Evolutionary conservation across 2,329 filamentous ascomycete genomes (phyloP), one percentile per base, ranked within the genome.

Genomic region (Bretziella fagacearum): DNA sequence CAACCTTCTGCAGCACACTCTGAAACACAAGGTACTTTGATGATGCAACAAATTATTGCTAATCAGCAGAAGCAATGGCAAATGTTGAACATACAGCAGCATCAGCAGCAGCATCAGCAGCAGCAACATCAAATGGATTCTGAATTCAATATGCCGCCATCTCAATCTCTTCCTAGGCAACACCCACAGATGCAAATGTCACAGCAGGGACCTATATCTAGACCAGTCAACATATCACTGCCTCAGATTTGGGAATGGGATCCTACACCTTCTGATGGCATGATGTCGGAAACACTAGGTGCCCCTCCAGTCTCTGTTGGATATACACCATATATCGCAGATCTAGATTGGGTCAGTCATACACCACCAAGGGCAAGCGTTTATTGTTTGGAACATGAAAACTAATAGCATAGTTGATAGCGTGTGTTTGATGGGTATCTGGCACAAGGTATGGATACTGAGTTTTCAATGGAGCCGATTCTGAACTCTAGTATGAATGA

Each of bases 361-460:
- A 22, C n/a, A n/a, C n/a, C n/a, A n/a, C n/a, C n/a, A n/a, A n/a
- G n/a, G n/a, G n/a, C n/a, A n/a, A n/a, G 13, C 6, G 4, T 33
- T 5, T 10, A 15, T n/a, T 33, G 11, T 15, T 5, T 5, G 30
- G 30, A 5, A n/a, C 11, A 10, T 6, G 30, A 15, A n/a, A 10
- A 6, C 30, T 6, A 33, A 29, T 13, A 29, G 44, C 33, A 32
- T 18, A n/a, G n/a, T n/a, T n/a, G n/a, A 22, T 29, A 45, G 44
- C 33, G 44, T 18, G 39, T 37, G 10, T 46, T 46, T 30, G 44
- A 46, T 18, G 32, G 44, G 29, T 25, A 37, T 26, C 15, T 37
- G 23, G 23, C 40, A 25, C 36, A 47, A 22, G 46, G 39, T 10
- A 48, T 36, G 13, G 17, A 48, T 7, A 48, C 29, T n/a, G 40